Percentiles rank a stretch among this genome's conserved stretches.
phyloP scores from a whole-genome alignment of 1,284 basidiomycete genomes.

The Microbotryum scabiosae region DNA sequence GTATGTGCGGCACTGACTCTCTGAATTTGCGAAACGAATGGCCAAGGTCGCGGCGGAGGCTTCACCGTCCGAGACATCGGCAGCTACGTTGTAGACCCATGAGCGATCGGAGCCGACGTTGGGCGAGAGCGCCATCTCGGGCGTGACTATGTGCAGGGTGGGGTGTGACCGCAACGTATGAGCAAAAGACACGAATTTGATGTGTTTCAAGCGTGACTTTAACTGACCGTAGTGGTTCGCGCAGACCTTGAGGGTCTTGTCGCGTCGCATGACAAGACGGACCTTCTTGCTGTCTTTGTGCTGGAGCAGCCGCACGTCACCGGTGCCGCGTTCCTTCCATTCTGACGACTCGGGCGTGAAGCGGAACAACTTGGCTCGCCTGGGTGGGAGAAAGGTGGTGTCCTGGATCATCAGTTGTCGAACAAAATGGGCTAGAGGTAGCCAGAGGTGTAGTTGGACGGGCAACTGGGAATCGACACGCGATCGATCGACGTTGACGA shows the following conservation, averaged over 20 bases:
- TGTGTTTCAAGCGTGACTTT: background rate
- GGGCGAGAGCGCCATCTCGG: constrained; percentile 90
- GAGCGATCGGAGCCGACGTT: constrained; percentile 99
- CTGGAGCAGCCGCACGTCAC: constrained; percentile 77
- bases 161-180: background rate
- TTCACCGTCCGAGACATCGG: constrained; percentile 85
- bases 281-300: constrained; percentile 87
- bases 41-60: constrained; percentile 89
- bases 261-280: constrained; percentile 96
- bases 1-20: constrained; percentile 57
- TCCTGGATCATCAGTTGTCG: background rate
- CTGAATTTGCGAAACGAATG: constrained; percentile 94
- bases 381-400: constrained; percentile 38
- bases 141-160: constrained; percentile 52
- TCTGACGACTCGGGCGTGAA: constrained; percentile 73
- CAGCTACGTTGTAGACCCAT: constrained; percentile 90
- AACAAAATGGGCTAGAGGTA: background rate
- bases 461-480: background rate
- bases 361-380: constrained; percentile 97
- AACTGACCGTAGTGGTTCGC: constrained; percentile 91
- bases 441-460: background rate
- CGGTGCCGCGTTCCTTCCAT: constrained; percentile 96
- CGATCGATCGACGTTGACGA: background rate
- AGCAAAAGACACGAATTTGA: background rate
- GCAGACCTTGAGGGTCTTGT: constrained; percentile 99